phyloP scores from a whole-genome alignment of 2,329 filamentous ascomycete genomes.

The Xylaria sp. region DNA sequence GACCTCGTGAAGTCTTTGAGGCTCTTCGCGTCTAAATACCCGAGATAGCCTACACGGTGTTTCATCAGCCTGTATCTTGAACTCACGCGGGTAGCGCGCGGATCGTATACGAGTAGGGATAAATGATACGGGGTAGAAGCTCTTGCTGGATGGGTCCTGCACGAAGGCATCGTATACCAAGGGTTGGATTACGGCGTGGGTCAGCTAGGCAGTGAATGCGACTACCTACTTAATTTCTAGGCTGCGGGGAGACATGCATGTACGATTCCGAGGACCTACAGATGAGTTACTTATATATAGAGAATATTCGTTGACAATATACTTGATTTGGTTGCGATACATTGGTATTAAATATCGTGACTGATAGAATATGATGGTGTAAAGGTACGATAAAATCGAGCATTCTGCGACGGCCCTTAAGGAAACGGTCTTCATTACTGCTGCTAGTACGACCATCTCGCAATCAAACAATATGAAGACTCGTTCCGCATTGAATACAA shows the following conservation, averaged over 20 bases:
- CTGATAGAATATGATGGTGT: not conserved
- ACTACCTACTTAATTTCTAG: not conserved
- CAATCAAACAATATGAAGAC: slow-evolving; percentile 53
- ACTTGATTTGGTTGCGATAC: not conserved
- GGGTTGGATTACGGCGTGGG: not conserved
- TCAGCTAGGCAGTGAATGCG: not conserved
- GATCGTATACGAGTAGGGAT: not conserved
- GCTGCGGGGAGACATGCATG: not conserved
- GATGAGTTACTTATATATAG: too few species aligned
- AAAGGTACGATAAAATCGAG: slow-evolving; percentile 73
- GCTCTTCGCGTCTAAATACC: not conserved
- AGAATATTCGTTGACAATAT: too few species aligned
- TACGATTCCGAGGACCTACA: not conserved
- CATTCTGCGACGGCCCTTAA: slow-evolving; percentile 83
- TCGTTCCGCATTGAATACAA: slow-evolving; percentile 71
- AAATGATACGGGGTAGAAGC: not conserved
- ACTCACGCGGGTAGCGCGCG: not conserved
- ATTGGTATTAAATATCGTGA: not conserved
- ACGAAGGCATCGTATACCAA: not conserved
- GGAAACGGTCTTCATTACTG: slow-evolving; percentile 70
- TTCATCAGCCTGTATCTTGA: not conserved
- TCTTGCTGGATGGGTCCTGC: not conserved
- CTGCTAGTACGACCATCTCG: too few species aligned
- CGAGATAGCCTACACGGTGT: slow-evolving; percentile 1
- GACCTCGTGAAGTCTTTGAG: not conserved